Evolutionary conservation across 1,284 basidiomycete genomes (phyloP).

Genomic region (Peniophora sp.): DNA sequence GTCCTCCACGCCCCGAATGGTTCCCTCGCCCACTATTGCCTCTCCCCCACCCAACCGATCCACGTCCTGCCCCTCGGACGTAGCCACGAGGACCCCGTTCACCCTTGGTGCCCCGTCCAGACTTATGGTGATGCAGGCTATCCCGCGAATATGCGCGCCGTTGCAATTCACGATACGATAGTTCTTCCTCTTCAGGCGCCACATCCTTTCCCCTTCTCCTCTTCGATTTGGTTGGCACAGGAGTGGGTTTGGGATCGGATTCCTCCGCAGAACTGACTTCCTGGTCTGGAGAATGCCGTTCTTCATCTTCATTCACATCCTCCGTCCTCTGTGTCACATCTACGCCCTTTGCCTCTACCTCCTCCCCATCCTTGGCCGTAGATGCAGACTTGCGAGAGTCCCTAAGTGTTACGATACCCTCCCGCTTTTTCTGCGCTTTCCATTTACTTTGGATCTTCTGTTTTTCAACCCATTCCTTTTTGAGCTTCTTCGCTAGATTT

Average conservation of each 20-base stretch:
- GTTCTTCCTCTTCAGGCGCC: conserved; percentile 9
- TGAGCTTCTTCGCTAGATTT: conserved; percentile 57
- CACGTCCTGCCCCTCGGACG: too few relatives aligned
- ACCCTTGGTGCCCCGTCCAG: conserved; percentile 15
- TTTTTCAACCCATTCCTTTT: conserved; percentile 65
- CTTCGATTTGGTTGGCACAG: not conserved
- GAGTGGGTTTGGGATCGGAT: not conserved
- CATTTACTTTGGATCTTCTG: conserved; percentile 72
- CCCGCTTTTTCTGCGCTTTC: conserved; percentile 65
- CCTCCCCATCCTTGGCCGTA: conserved; percentile 14
- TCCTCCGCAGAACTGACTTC: conserved; percentile 1
- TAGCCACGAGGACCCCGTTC: not conserved
- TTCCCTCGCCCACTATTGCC: conserved; percentile 13
- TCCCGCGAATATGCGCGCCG: conserved; percentile 52
- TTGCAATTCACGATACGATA: conserved; percentile 48
- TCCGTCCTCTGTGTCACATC: conserved; percentile 5
- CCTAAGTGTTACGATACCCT: conserved; percentile 28
- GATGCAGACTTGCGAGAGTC: conserved; percentile 6
- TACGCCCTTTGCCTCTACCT: conserved; percentile 13
- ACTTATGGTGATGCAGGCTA: conserved; percentile 49
- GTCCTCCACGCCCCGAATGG: conserved; percentile 4
- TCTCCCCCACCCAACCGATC: conserved; percentile 1
- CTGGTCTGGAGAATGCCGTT: not conserved
- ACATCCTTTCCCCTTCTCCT: not conserved
- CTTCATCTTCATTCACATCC: conserved; percentile 6